phyloP scores from a whole-genome alignment of 257 asterid genomes.

The Agastache rugosa region DNA sequence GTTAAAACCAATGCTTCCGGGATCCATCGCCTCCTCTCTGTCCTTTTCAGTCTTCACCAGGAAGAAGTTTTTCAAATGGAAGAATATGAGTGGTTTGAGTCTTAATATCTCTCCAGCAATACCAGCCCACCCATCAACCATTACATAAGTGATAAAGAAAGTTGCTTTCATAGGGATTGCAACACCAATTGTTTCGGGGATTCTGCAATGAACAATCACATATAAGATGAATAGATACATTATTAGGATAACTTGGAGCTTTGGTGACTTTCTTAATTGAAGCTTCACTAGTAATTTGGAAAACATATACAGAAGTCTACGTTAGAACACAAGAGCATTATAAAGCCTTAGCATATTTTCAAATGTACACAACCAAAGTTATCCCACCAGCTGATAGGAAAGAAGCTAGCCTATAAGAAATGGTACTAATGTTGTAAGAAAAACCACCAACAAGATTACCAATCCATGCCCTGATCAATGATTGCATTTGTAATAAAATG shows the following conservation, averaged over 20 bases:
- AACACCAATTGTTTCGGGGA: slow-evolving; percentile 72
- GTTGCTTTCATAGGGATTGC: slow-evolving; percentile 97
- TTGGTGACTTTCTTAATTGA: not conserved
- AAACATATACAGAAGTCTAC: not conserved
- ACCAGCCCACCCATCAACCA: slow-evolving; percentile 99
- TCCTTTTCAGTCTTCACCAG: slow-evolving; percentile 92
- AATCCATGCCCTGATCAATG: not conserved
- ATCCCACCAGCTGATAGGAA: no score
- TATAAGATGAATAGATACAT: not conserved
- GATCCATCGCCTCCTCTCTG: slow-evolving; percentile 88
- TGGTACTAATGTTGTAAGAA: no score
- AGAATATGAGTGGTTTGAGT: slow-evolving; percentile 76
- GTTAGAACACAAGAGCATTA: not conserved
- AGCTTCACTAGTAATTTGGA: not conserved
- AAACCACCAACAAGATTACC: not conserved
- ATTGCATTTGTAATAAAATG: not conserved
- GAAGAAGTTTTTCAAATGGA: slow-evolving; percentile 79
- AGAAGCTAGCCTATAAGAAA: no score
- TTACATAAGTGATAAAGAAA: slow-evolving; percentile 84
- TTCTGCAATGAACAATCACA: slow-evolving; percentile 52
- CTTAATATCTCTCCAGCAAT: slow-evolving; percentile 89
- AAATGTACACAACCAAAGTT: not conserved
- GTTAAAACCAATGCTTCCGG: slow-evolving; percentile 89
- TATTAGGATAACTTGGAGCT: not conserved
- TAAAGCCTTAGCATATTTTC: not conserved